Evolutionary conservation across 495 filamentous ascomycete genomes (phyloP), one percentile per base, ranked within the genome.

Genomic region (Schizothecium vesticola): DNA sequence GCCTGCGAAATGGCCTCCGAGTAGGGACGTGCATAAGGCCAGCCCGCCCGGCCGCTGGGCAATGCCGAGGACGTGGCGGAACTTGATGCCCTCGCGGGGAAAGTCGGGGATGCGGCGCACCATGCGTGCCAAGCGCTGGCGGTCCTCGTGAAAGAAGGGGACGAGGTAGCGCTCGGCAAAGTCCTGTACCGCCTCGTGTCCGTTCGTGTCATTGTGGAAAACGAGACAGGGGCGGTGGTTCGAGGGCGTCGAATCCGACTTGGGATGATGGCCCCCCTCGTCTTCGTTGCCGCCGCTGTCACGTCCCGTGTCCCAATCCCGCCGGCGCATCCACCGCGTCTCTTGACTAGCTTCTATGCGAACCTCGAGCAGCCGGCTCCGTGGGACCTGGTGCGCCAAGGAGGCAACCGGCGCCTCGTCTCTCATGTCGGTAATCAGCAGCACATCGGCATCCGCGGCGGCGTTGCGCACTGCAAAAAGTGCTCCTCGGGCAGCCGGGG

Each of bases 341-440:
- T 81, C 61, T 71, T 82, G 61, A 69, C 78, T 84, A 64, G 81
- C 81, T 73, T 77, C 22, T 65, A 89, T 79, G 62, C 73, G 79
- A 71, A 89, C 78, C 56, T 89, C 86, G 68, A 89, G 56, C 28
- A 89, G 67, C 67, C 78, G 84, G 69, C 78, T 87, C 21, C 81
- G 75, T 68, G 87, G 85, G 57, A 89, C 84, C 66, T 88, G 75
- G 81, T 84, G 82, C 29, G 85, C 85, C 1, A 86, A 82, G 60
- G 69, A 62, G 68, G 84, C 79, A 36, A 90, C 83, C 5, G 86
- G 87, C 6, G 85, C 83, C 72, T 86, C 78, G 67, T 90, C 87
- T 81, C 86, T 88, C 85, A 90, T 86, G 6, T 87, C 88, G 0
- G 87, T 89, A 73, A 90, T 86, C 33, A 90, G 66, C 60, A 89